phyloP scores from a whole-genome alignment of 1,284 basidiomycete genomes.

The Papiliotrema nemorosa region DNA sequence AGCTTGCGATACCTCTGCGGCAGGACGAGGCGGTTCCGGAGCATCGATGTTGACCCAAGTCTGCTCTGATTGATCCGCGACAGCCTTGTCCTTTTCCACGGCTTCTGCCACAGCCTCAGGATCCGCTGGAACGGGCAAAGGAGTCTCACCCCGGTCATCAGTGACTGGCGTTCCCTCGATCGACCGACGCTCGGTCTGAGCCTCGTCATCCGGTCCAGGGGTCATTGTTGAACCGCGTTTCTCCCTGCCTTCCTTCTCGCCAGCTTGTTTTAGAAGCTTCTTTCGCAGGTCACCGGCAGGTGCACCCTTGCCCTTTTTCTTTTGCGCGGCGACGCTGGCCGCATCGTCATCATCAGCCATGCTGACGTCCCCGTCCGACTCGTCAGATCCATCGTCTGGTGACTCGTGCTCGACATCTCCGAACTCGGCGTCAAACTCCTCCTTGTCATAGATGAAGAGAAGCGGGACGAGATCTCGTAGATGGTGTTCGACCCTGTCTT shows the following conservation, averaged over 20 bases:
- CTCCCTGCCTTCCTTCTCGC: constrained; percentile 62
- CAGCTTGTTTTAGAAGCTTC: constrained; percentile 64
- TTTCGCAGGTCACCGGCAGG: constrained; percentile 69
- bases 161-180: constrained; percentile 31
- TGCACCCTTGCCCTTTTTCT: constrained; percentile 38
- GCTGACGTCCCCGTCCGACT: constrained; percentile 50
- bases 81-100: constrained; percentile 44
- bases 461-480: constrained; percentile 79
- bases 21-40: constrained; percentile 20
- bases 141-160: constrained; percentile 36
- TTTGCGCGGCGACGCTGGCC: constrained; percentile 46
- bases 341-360: constrained; percentile 50
- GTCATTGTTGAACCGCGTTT: constrained; percentile 47
- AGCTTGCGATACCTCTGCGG: constrained; percentile 15
- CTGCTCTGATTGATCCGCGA: constrained; percentile 43
- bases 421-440: constrained; percentile 73
- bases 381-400: constrained; percentile 62
- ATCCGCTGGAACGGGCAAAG: constrained; percentile 36
- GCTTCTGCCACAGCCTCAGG: constrained; percentile 45
- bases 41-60: constrained; percentile 53
- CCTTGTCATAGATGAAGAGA: constrained; percentile 70
- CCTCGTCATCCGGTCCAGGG: constrained; percentile 31
- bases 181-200: constrained; percentile 11
- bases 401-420: constrained; percentile 57
- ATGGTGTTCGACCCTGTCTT: constrained; percentile 79